Evolutionary conservation across 2,329 filamentous ascomycete genomes (phyloP), one percentile per base, ranked within the genome.

Genomic region (Pseudofabraea citricarpa): DNA sequence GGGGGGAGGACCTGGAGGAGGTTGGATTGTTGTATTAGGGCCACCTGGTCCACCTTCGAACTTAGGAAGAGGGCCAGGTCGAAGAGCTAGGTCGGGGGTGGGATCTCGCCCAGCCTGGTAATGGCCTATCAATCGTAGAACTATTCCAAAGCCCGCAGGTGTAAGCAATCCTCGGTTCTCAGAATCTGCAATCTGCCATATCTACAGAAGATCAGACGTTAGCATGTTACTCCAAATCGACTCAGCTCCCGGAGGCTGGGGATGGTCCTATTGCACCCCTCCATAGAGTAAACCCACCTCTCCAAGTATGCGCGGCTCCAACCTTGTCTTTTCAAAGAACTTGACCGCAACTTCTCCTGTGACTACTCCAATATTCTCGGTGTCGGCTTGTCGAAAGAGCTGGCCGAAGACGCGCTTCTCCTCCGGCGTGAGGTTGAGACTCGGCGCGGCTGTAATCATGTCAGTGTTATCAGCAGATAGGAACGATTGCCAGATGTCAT

Each of bases 151-250:
- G 62, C 91, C 93, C 32, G 90, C 81, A 16, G 90, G 90, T 24
- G 90, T 96, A 54, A 98, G 73, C 55, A 97, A 86, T 41, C 93
- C 93, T 52, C 90, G 82, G 71, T 98, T 98, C 71, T 97, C 91
- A 54, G 81, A 90, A 70, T 98, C 93, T 55, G 93, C 91, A 64
- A 98, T 93, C 70, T 97, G 91, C 93, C 93, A 98, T 75, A 98
- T 97, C 87, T 95, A 36, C 13, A 33, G 3, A 12, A 36, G 41
- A 35, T 19, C 15, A 22, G 27, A 43, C 52, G 15, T 41, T 26
- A 39, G 24, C n/a, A 22, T 41, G 15, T 29, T 23, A 12, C 15
- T 32, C 8, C 29, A 15, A n/a, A n/a, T n/a, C n/a, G n/a, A n/a
- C n/a, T n/a, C n/a, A n/a, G n/a, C n/a, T n/a, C n/a, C n/a, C n/a